Evolutionary conservation across 805 yeast species (phyloP).

Genomic region (Candida chilensis): DNA sequence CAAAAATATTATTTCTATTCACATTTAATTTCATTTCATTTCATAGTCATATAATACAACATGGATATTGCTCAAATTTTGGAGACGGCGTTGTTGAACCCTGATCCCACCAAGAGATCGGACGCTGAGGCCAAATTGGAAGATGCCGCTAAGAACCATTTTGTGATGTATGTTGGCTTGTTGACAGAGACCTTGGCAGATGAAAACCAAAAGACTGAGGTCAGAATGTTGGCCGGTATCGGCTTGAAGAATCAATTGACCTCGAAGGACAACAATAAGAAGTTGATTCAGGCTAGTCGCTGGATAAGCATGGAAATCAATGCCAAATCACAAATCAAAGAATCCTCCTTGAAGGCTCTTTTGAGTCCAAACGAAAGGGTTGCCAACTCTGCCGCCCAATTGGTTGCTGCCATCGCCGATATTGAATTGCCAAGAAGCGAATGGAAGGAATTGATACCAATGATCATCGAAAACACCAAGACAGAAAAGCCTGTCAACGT

Average conservation of each 20-base stretch:
- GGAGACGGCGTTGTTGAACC: conserved; percentile 70
- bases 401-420: conserved; percentile 95
- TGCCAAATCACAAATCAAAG: conserved; percentile 57
- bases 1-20: too few species aligned
- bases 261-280: conserved; percentile 64
- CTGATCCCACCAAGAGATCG: conserved; percentile 57
- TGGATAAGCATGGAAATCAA: conserved; percentile 60
- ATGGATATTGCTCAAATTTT: conserved; percentile 65
- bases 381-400: conserved; percentile 83
- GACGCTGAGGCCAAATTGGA: conserved; percentile 74
- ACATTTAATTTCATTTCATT: too few species aligned
- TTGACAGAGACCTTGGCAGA: conserved; percentile 67
- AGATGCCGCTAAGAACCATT: conserved; percentile 65
- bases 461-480: conserved; percentile 80
- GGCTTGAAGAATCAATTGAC: conserved; percentile 82
- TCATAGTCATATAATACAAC: conserved; percentile 5
- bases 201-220: conserved; percentile 59
- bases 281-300: conserved; percentile 51
- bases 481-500: conserved; percentile 68
- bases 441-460: conserved; percentile 83
- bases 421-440: conserved; percentile 82
- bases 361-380: conserved; percentile 65
- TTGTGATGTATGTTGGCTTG: conserved; percentile 61
- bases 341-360: conserved; percentile 47
- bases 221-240: conserved; percentile 85